Evolutionary conservation across 2,329 filamentous ascomycete genomes (phyloP).

Genomic region (Colletotrichum cuscutae): DNA sequence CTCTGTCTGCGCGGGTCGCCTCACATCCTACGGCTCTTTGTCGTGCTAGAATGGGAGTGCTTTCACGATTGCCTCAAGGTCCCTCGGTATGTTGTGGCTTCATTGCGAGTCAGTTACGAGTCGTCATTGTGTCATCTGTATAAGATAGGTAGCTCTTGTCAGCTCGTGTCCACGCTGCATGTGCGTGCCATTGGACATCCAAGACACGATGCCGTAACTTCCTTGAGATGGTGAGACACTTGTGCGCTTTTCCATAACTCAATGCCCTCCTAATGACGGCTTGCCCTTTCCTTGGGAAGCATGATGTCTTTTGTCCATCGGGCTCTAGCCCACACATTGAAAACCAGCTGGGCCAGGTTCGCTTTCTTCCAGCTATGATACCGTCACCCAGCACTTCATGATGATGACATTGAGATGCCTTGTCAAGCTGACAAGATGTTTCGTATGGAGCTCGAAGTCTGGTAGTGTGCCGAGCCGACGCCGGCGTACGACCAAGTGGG

Average conservation of each 20-base stretch:
- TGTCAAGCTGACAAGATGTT: background rate
- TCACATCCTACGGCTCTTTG: background rate
- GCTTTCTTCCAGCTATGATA: background rate
- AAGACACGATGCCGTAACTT: background rate
- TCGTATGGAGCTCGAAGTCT: background rate
- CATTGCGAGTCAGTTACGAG: background rate
- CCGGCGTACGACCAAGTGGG: conserved; percentile 21
- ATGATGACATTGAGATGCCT: conserved; percentile 18
- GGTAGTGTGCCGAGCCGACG: conserved; percentile 10
- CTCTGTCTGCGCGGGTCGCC: too few relatives aligned
- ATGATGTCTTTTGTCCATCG: background rate
- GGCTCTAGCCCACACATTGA: background rate
- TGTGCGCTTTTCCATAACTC: background rate
- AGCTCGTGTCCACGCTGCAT: background rate
- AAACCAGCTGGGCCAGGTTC: background rate
- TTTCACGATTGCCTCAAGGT: background rate
- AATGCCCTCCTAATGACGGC: background rate
- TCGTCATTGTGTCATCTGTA: background rate
- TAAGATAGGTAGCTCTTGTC: background rate
- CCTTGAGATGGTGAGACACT: background rate
- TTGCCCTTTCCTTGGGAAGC: background rate
- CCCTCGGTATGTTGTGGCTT: background rate
- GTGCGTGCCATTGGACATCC: background rate
- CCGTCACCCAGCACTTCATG: background rate
- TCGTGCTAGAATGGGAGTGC: background rate